Evolutionary conservation across 1,284 basidiomycete genomes (phyloP), one percentile per base, ranked within the genome.

Genomic region (Malassezia cuniculi): DNA sequence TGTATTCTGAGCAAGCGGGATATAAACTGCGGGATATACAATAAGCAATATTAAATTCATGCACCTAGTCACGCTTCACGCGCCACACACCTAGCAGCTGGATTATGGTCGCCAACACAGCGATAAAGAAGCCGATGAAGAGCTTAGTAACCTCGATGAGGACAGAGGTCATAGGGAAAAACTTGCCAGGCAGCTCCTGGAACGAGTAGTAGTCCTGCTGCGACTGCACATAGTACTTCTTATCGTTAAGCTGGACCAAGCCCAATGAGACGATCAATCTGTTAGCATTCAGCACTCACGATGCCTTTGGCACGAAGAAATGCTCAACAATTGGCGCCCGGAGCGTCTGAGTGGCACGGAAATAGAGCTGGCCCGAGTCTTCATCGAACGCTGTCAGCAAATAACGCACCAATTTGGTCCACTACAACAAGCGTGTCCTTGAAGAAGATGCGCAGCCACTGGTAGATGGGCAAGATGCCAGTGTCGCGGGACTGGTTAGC

Each of bases 401-500:
- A 25, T 1, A 21, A 53, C 57, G 34, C 35, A 59, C 60, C 62
- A 15, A 53, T 48, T 14, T 48, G 46, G 24, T 52, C 48, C 3
- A 65, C 50, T 27, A 57, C 46, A 27, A 66, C 60, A 10, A 49
- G 40, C 1, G 57, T 54, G 8, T 27, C 42, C 32, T 37, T 35
- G 12, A 57, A 63, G 31, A 66, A 54, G 32, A 49, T 42, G 3
- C 60, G 43, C 27, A 62, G 45, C 53, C 55, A 65, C 38, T 66
- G 61, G 30, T 59, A 66, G 34, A 66, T 61, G 20, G 60, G 57
- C 31, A 66, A 30, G 6, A 66, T 18, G 11, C 54, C 57, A 3
- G 39, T 52, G 38, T 66, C 63, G 22, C 63, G 41, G 27, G 56
- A 59, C 48, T 50, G 32, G 8, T 16, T 11, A 12, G 10, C n/a